Evolutionary conservation across 2,329 filamentous ascomycete genomes (phyloP).

Genomic region (Arthrobotrys conoides): DNA sequence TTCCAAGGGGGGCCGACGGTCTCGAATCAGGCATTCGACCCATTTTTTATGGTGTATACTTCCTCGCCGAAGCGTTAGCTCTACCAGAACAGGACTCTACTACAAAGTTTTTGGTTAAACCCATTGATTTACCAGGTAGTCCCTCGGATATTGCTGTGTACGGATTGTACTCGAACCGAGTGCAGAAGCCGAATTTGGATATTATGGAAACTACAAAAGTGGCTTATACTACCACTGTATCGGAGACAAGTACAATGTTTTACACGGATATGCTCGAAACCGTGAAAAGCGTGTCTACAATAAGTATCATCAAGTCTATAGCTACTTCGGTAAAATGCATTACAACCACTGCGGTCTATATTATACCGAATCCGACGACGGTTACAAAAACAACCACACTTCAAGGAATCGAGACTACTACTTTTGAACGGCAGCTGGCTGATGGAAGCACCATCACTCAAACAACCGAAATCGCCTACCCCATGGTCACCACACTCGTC

Average conservation of each 20-base stretch:
- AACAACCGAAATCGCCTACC: neutral
- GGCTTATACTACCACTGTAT: slow-evolving; percentile 5
- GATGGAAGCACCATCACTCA: slow-evolving; percentile 16
- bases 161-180: slow-evolving; percentile 44
- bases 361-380: neutral
- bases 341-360: slow-evolving; percentile 10
- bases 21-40: slow-evolving; percentile 29
- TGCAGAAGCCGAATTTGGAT: slow-evolving; percentile 23
- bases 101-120: slow-evolving; percentile 47
- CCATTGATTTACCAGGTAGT: slow-evolving; percentile 14
- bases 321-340: neutral
- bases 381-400: slow-evolving; percentile 17
- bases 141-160: slow-evolving; percentile 45
- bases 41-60: slow-evolving; percentile 43
- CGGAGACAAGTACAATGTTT: slow-evolving; percentile 15
- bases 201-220: neutral
- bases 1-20: slow-evolving; percentile 10
- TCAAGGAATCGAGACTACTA: neutral
- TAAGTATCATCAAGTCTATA: slow-evolving; percentile 6
- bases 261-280: neutral
- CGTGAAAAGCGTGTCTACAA: neutral
- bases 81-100: slow-evolving; percentile 32
- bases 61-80: slow-evolving; percentile 49
- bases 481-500: neutral
- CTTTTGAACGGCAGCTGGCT: neutral